Conservation (phyloP, 176 grass and related monocot species). For the Neostapfia colusana region DNA sequence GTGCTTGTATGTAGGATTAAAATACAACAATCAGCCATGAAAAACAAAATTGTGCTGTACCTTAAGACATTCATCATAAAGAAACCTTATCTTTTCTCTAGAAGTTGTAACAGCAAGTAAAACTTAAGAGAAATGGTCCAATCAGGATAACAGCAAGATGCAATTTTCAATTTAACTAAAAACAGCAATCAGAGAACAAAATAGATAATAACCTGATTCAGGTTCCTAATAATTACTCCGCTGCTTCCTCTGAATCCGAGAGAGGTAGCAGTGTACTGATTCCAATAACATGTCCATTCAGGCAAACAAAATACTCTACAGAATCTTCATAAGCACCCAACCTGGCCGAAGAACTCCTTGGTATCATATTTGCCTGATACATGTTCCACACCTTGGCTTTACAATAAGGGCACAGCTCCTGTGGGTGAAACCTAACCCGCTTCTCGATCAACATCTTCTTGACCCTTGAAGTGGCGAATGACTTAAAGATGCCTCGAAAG, state of each 20-base stretch:
- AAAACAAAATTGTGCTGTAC: constrained; percentile 4
- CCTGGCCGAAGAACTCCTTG: constrained; percentile 58
- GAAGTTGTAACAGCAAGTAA: neutral
- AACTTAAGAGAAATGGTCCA: neutral
- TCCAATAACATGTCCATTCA: constrained; percentile 95
- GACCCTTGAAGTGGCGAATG: constrained; percentile 78
- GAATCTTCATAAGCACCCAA: constrained; percentile 82
- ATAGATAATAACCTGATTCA: constrained; percentile 50
- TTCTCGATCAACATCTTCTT: constrained; percentile 93
- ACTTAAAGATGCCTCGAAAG: constrained; percentile 93
- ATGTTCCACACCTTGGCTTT: constrained; percentile 95
- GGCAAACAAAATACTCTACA: constrained; percentile 91
- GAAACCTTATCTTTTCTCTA: neutral
- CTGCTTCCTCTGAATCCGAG: constrained; percentile 80
- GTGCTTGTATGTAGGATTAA: constrained; percentile 15
- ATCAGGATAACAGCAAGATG: neutral
- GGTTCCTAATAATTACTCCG: constrained; percentile 55
- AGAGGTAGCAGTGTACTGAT: constrained; percentile 75
- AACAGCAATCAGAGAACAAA: constrained; percentile 13
- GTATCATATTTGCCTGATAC: constrained; percentile 85
- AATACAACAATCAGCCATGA: neutral
- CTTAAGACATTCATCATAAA: neutral
- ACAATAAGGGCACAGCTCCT: constrained; percentile 87
- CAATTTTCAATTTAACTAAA: constrained; percentile 4
- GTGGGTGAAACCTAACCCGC: constrained; percentile 71